phyloP scores from a whole-genome alignment of 345 rosid species.

The Cardamine occulta region DNA sequence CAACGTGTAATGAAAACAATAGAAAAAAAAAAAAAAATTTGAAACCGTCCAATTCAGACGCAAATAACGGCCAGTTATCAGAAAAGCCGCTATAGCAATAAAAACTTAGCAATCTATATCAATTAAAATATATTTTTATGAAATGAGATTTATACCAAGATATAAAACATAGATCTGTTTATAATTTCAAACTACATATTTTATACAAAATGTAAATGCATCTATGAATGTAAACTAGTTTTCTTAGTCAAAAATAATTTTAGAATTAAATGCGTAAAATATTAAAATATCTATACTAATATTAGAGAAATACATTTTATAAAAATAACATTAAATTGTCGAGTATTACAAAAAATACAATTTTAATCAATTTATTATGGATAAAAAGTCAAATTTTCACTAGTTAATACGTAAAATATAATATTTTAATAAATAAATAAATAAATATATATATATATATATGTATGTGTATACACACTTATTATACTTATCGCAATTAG shows the following conservation, averaged over 20 bases:
- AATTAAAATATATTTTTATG: not conserved
- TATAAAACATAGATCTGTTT: not conserved
- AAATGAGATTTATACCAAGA: not conserved
- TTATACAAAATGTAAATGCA: not conserved
- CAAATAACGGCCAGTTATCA: not conserved
- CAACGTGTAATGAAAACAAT: not conserved
- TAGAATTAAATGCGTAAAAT: not conserved
- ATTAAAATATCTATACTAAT: too few species aligned
- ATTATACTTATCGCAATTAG: constrained; percentile 7
- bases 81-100: not conserved
- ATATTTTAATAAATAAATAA: too few species aligned
- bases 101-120: too few species aligned
- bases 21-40: not conserved
- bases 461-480: not conserved
- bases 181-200: not conserved
- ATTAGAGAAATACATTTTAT: too few species aligned
- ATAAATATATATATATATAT: too few species aligned
- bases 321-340: too few species aligned
- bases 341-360: too few species aligned
- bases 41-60: not conserved
- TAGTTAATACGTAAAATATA: too few species aligned
- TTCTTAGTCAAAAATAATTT: not conserved
- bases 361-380: too few species aligned
- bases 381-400: too few species aligned
- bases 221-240: not conserved